Conservation (phyloP, 768 basidiomycete genomes). For the Agrocybe pediades region DNA sequence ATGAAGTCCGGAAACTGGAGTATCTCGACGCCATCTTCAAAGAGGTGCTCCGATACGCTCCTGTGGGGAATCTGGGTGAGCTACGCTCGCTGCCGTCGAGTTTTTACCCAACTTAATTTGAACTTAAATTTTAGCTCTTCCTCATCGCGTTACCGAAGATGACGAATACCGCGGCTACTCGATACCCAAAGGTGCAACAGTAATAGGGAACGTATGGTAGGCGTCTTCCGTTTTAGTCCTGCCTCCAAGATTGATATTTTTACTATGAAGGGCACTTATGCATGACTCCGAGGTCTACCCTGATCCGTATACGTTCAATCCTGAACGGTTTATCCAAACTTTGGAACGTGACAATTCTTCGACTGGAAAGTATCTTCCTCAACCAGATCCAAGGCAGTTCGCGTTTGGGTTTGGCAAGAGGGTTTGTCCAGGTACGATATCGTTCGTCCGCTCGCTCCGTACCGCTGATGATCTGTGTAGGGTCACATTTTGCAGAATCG, state of each 20-base stretch:
- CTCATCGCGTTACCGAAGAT: constrained; percentile 34
- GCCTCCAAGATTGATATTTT: not conserved
- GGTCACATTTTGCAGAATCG: constrained; percentile 20
- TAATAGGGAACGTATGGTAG: constrained; percentile 36
- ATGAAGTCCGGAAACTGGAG: constrained; percentile 33
- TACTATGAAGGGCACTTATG: constrained; percentile 28
- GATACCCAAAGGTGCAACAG: constrained; percentile 40
- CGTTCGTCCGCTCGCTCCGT: not conserved
- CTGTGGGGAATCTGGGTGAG: not conserved
- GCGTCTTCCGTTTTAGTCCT: not conserved
- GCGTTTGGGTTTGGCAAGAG: constrained; percentile 24
- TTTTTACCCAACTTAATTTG: not conserved
- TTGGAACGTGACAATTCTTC: not conserved
- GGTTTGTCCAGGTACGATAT: constrained; percentile 19
- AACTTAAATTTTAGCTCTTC: constrained; percentile 20
- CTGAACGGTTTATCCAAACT: constrained; percentile 36
- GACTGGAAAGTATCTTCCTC: not conserved
- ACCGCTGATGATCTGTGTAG: constrained; percentile 1
- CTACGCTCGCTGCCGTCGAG: not conserved
- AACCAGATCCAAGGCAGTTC: constrained; percentile 21
- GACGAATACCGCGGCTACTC: constrained; percentile 44
- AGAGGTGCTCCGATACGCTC: constrained; percentile 29
- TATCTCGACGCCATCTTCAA: constrained; percentile 35
- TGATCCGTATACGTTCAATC: constrained; percentile 36
- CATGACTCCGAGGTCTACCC: constrained; percentile 31